Conservation (phyloP, 2,329 filamentous ascomycete genomes). For the Beauveria sp. region DNA sequence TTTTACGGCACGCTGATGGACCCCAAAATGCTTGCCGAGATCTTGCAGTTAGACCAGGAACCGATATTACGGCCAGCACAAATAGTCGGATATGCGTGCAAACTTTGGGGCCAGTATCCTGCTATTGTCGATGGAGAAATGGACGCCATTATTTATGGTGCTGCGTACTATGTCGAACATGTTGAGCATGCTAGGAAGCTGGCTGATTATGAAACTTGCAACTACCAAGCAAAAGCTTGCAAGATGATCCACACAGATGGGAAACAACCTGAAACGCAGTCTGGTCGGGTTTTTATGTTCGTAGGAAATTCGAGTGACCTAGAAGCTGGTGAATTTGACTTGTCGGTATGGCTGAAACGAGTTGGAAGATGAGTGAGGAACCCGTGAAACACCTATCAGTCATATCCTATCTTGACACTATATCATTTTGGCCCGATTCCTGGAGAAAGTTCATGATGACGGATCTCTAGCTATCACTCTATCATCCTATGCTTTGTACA, state of each 20-base stretch:
- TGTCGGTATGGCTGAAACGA: background rate
- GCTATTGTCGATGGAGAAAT: background rate
- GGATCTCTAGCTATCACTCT: too few species aligned
- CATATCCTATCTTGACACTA: too few species aligned
- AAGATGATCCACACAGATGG: background rate
- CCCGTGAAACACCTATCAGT: too few species aligned
- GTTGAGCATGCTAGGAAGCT: background rate
- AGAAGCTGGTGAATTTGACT: background rate
- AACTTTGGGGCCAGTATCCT: background rate
- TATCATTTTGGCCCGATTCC: too few species aligned
- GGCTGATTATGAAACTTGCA: background rate
- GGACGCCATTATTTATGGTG: background rate
- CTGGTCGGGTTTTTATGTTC: background rate
- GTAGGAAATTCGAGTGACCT: background rate
- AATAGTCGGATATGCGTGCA: background rate
- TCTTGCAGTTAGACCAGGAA: background rate
- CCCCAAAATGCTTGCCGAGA: background rate
- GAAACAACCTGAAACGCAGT: background rate
- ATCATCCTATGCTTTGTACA: too few species aligned
- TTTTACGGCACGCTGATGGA: conserved; percentile 2
- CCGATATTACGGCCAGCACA: background rate
- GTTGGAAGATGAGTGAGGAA: background rate
- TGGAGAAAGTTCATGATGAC: too few species aligned
- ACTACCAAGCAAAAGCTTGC: background rate
- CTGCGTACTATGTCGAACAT: background rate